Evolutionary conservation across 2,329 filamentous ascomycete genomes (phyloP).

Genomic region (Basipetospora chlamydospora): DNA sequence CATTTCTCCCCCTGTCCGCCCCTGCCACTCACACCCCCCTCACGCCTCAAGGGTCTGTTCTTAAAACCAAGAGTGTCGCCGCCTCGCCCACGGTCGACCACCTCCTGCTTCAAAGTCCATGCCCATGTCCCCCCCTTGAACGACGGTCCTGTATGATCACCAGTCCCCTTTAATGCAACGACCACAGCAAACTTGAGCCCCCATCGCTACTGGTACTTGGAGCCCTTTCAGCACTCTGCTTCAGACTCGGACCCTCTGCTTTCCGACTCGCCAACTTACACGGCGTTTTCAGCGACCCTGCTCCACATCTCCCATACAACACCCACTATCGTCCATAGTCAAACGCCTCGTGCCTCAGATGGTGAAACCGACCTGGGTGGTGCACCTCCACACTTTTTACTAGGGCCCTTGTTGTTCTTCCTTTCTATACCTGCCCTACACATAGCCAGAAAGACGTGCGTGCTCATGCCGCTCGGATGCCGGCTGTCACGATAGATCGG

Average conservation of each 20-base stretch:
- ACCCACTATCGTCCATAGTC: conserved; percentile 1
- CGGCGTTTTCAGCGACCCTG: too few species aligned
- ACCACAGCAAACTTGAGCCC: too few species aligned
- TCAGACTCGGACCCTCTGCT: too few species aligned
- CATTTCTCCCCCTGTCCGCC: conserved; percentile 1
- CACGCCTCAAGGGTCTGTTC: neutral
- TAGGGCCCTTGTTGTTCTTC: neutral
- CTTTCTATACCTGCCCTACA: neutral
- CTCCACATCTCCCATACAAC: too few species aligned
- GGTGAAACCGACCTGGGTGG: too few species aligned
- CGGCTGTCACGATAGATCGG: conserved; percentile 36
- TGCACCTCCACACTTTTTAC: conserved; percentile 1
- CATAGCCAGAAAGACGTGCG: conserved; percentile 14
- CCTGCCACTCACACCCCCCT: conserved; percentile 1
- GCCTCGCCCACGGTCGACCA: conserved; percentile 1
- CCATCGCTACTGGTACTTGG: too few species aligned
- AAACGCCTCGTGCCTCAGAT: conserved; percentile 5
- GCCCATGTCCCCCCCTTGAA: neutral
- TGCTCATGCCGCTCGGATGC: conserved; percentile 38
- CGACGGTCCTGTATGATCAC: conserved; percentile 4
- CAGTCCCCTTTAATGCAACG: conserved; percentile 4
- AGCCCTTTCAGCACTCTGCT: too few species aligned
- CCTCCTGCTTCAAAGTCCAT: conserved; percentile 6
- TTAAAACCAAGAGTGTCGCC: conserved; percentile 6
- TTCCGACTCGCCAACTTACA: too few species aligned